Evolutionary conservation across 306 rosid species (phyloP), one percentile per base, ranked within the genome.

Genomic region (Oxytropis ochrocephala): DNA sequence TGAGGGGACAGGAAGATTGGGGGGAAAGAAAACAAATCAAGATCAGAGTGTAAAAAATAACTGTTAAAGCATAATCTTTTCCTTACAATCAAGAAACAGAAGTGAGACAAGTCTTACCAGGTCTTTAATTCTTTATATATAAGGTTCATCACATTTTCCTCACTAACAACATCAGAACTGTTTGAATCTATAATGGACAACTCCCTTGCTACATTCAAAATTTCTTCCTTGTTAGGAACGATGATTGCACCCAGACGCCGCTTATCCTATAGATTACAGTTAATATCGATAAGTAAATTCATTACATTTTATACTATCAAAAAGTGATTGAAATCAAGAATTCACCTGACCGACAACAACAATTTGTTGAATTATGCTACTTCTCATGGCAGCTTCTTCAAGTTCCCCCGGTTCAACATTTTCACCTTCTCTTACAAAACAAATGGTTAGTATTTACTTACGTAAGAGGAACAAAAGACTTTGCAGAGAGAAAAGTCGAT

Each of bases 371-470:
- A 93, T 88, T 67, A 81, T 67, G 72, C 66, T 82, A 73, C 98
- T 93, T 74, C 83, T 85, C 85, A 93, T 71, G 61, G 97, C 96
- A 77, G 94, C 96, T 82, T 86, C 98, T 85, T 93, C 98, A 63
- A 93, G 89, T 70, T 73, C 92, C 1, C 3, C 78, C 0, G 98
- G 98, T 79, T 93, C 98, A 67, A 90, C 91, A 75, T 93, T 93
- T 85, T 93, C 97, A 54, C 98, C 98, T 93, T 65, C 79, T 54
- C 73, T 73, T 42, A 55, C 51, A 35, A 74, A 76, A 73, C 13
- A 70, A 75, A 39, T 33, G 7, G 71, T 69, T 61, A 78, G 55
- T 62, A 30, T 16, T 29, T 18, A 42, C 17, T 29, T 10, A 54
- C 44, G 43, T 24, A 39, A 27, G n/a, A 72, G 64, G 39, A 43